Conservation (phyloP, 495 filamentous ascomycete genomes). For the Hypomontagnella submonticulosa region DNA sequence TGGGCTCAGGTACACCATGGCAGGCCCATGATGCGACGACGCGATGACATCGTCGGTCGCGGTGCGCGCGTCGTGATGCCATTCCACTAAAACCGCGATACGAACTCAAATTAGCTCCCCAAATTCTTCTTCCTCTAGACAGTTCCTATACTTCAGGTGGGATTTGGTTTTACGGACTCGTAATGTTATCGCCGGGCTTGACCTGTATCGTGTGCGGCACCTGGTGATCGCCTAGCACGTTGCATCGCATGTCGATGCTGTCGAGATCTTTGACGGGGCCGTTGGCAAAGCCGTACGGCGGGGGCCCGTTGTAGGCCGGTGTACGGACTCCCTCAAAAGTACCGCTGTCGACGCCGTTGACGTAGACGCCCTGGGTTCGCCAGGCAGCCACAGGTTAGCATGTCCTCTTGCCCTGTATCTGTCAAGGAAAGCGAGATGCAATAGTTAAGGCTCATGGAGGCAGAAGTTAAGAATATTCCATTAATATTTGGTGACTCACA, state of each 20-base stretch:
- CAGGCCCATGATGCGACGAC: conserved; percentile 56
- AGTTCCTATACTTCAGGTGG: not conserved
- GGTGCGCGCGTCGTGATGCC: conserved; percentile 53
- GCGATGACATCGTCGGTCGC: conserved; percentile 58
- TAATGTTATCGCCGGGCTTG: conserved; percentile 57
- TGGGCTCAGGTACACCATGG: conserved; percentile 59
- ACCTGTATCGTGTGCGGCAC: conserved; percentile 55
- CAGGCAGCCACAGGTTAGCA: not conserved
- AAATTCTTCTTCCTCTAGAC: no score
- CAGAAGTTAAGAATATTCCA: no score
- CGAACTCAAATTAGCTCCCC: not conserved
- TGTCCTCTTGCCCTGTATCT: no score
- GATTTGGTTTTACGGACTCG: conserved; percentile 47
- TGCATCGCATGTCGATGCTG: conserved; percentile 58
- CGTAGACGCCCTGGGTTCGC: conserved; percentile 48
- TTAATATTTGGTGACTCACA: conserved; percentile 25
- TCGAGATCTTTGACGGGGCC: conserved; percentile 58
- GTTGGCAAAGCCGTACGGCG: conserved; percentile 56
- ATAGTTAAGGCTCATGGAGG: no score
- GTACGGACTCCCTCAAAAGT: conserved; percentile 53
- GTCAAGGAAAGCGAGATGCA: no score
- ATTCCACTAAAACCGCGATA: conserved; percentile 17
- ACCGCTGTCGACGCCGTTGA: conserved; percentile 60
- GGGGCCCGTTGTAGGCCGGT: conserved; percentile 54
- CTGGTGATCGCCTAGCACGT: conserved; percentile 54